These are phyloP conservation scores for Cetradonia linearis DNA, from an alignment of 495 filamentous ascomycete species.

Conservation along the genomic window DNA sequence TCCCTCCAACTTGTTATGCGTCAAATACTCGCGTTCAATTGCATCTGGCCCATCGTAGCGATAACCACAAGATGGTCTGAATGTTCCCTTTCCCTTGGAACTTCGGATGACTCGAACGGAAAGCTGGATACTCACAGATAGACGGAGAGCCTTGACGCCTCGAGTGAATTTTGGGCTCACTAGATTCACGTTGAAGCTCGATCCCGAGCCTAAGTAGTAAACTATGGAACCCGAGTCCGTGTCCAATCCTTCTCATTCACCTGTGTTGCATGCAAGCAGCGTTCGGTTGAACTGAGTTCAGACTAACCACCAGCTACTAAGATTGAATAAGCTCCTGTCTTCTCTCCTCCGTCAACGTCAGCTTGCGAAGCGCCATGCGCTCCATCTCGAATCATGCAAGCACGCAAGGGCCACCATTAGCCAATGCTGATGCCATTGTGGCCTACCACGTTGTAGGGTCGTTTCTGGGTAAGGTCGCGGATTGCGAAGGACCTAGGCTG, in stretches of 20 bases:
- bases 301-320: slow-evolving; percentile 19
- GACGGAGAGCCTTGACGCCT: slow-evolving; percentile 32
- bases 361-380: slow-evolving; percentile 37
- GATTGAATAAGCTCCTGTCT: slow-evolving; percentile 38
- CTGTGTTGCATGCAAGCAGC: slow-evolving; percentile 27
- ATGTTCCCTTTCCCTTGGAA: slow-evolving; percentile 9
- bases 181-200: slow-evolving; percentile 25
- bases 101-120: slow-evolving; percentile 42
- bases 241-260: slow-evolving; percentile 36
- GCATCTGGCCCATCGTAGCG: slow-evolving; percentile 46
- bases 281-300: background rate
- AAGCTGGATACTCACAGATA: slow-evolving; percentile 20
- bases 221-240: slow-evolving; percentile 35
- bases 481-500: background rate
- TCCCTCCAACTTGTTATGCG: slow-evolving; percentile 23
- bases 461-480: background rate
- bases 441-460: slow-evolving; percentile 29
- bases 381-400: slow-evolving; percentile 39
- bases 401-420: slow-evolving; percentile 43
- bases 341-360: slow-evolving; percentile 37
- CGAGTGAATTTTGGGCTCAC: slow-evolving; percentile 20
- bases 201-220: slow-evolving; percentile 39
- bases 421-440: slow-evolving; percentile 38
- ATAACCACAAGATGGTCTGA: slow-evolving; percentile 34
- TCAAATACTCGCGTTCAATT: slow-evolving; percentile 23